Conservation (phyloP, 2,329 filamentous ascomycete genomes). For the Aspergillus transmontanensis region DNA sequence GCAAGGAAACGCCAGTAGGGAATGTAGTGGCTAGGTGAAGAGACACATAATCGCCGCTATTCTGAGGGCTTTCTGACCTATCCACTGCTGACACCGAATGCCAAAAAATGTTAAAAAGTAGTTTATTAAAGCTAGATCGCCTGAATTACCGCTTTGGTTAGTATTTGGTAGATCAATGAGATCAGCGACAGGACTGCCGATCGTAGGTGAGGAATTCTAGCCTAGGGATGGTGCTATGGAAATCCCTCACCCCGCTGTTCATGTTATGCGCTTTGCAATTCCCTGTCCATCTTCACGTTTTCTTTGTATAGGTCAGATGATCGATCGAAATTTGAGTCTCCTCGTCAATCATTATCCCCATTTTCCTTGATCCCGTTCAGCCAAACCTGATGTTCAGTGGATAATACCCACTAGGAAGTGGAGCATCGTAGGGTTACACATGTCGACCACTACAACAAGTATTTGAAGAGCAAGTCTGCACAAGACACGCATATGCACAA, state of each 20-base stretch:
- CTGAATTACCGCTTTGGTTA: neutral
- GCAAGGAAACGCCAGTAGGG: neutral
- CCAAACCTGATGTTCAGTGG: neutral
- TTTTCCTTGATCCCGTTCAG: neutral
- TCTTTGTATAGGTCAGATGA: neutral
- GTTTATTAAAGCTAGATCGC: neutral
- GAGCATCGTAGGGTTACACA: no score
- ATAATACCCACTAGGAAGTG: no score
- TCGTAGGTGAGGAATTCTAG: no score
- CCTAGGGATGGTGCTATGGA: neutral
- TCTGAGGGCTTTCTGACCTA: neutral
- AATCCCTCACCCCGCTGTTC: neutral
- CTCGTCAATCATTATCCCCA: accelerated
- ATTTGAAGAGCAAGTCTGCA: no score
- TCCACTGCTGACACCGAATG: no score
- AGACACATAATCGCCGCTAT: no score
- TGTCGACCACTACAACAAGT: no score
- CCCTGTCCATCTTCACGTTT: neutral
- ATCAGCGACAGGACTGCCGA: no score
- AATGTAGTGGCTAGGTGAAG: neutral
- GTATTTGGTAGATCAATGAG: neutral
- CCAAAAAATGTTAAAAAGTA: neutral
- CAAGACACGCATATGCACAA: no score
- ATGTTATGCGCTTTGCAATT: neutral
- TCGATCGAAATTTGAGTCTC: no score